Evolutionary conservation across 345 rosid species (phyloP).

Genomic region (Acer negundo): DNA sequence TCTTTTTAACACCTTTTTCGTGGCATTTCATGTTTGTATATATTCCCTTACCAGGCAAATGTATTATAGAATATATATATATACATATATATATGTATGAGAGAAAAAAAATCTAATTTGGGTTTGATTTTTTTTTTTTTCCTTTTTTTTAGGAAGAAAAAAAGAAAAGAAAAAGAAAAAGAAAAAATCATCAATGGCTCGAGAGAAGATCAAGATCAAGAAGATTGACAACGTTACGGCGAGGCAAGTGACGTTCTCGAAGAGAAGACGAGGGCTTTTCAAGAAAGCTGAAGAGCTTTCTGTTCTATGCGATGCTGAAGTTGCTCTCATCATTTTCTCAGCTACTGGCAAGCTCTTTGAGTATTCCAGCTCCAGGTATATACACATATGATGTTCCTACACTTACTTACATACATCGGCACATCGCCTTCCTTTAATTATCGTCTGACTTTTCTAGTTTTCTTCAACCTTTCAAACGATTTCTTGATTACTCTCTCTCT

Average conservation of each 20-base stretch:
- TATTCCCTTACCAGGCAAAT: neutral
- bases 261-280: slow-evolving; percentile 56
- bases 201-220: slow-evolving; percentile 58
- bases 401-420: too few relatives aligned
- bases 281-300: slow-evolving; percentile 66
- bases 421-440: too few relatives aligned
- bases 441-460: too few relatives aligned
- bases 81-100: neutral
- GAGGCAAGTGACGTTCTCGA: slow-evolving; percentile 61
- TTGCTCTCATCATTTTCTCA: slow-evolving; percentile 54
- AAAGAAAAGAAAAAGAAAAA: neutral
- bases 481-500: too few relatives aligned
- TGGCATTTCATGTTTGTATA: slow-evolving; percentile 1
- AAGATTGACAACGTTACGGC: slow-evolving; percentile 55
- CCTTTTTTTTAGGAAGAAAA: too few relatives aligned
- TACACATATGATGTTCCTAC: too few relatives aligned
- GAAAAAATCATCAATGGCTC: slow-evolving; percentile 36
- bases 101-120: neutral
- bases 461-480: too few relatives aligned
- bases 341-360: slow-evolving; percentile 57
- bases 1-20: neutral
- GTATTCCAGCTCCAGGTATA: slow-evolving; percentile 52
- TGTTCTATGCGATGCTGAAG: slow-evolving; percentile 57
- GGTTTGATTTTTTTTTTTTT: neutral
- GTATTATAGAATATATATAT: neutral